phyloP scores from a whole-genome alignment of 441 rosid species.

The Euphorbia celastroides region DNA sequence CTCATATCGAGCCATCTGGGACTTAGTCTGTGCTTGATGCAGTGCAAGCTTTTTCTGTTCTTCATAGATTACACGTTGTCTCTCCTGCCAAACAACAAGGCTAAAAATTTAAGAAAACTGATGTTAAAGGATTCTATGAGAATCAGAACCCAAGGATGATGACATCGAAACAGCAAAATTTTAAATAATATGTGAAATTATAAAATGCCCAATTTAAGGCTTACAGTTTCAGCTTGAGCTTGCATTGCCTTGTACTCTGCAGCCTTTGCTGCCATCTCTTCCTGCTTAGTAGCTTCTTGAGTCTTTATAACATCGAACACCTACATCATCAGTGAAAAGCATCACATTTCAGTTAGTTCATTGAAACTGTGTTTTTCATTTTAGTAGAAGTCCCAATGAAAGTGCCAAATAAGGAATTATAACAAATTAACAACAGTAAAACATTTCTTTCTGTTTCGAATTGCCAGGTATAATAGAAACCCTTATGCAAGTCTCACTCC shows the following conservation, averaged over 20 bases:
- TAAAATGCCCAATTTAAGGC: background rate
- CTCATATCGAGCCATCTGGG: slow-evolving; percentile 92
- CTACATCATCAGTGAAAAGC: slow-evolving; percentile 27
- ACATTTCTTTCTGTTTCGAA: background rate
- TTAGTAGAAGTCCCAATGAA: background rate
- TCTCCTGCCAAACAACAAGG: slow-evolving; percentile 54
- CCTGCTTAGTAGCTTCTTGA: slow-evolving; percentile 74
- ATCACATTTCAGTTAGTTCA: background rate
- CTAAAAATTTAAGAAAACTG: slow-evolving; percentile 6
- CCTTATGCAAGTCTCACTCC: background rate
- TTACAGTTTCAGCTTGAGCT: slow-evolving; percentile 90
- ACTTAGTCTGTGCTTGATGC: slow-evolving; percentile 91
- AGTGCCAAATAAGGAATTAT: background rate
- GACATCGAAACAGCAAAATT: slow-evolving; percentile 8
- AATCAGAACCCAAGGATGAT: slow-evolving; percentile 5
- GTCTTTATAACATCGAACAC: slow-evolving; percentile 68
- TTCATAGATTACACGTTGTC: slow-evolving; percentile 83
- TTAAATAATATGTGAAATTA: background rate
- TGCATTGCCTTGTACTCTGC: slow-evolving; percentile 80
- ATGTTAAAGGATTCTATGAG: background rate
- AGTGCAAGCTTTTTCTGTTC: slow-evolving; percentile 85
- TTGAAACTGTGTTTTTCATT: background rate
- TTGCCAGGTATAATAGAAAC: background rate
- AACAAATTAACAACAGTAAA: background rate
- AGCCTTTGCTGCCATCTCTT: slow-evolving; percentile 51